phyloP scores from a whole-genome alignment of 2,329 filamentous ascomycete genomes.

The Domatiomyces catenatus region DNA sequence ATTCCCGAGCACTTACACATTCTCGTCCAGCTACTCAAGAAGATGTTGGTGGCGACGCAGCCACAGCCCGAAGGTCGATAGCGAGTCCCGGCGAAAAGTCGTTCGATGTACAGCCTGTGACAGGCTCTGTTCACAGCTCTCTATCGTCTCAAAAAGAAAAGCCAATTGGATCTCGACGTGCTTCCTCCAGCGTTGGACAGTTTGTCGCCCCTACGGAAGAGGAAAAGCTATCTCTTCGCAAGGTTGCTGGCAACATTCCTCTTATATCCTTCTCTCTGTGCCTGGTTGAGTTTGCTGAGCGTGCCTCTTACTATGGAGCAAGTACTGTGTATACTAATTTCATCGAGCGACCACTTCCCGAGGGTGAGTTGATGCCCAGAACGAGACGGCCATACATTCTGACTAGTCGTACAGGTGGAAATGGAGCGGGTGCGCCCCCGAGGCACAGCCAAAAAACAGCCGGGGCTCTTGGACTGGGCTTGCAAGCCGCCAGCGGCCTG shows the following conservation, averaged over 20 bases:
- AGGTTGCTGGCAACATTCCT: conserved; percentile 42
- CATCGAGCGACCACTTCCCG: conserved; percentile 40
- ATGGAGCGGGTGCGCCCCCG: conserved; percentile 28
- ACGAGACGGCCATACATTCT: background rate
- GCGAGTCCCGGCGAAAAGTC: background rate
- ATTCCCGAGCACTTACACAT: background rate
- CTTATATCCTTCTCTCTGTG: conserved; percentile 54
- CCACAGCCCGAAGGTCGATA: too few species aligned
- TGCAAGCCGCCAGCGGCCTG: conserved; percentile 37
- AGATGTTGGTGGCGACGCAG: background rate
- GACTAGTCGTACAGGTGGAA: conserved; percentile 33
- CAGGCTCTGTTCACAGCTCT: background rate
- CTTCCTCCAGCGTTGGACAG: conserved; percentile 9
- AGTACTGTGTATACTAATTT: conserved; percentile 52
- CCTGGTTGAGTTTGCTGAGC: conserved; percentile 59
- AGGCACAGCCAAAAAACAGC: conserved; percentile 30
- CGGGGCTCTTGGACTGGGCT: conserved; percentile 43
- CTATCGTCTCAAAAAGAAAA: background rate
- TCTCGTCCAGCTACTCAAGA: background rate
- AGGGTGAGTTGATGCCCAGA: conserved; percentile 24
- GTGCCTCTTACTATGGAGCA: conserved; percentile 63
- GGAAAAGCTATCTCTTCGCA: conserved; percentile 22
- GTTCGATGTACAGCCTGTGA: background rate
- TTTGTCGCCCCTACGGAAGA: conserved; percentile 24
- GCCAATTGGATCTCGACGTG: background rate